phyloP scores from a whole-genome alignment of 768 basidiomycete genomes.

The Xerocomus brunneocitrinus region DNA sequence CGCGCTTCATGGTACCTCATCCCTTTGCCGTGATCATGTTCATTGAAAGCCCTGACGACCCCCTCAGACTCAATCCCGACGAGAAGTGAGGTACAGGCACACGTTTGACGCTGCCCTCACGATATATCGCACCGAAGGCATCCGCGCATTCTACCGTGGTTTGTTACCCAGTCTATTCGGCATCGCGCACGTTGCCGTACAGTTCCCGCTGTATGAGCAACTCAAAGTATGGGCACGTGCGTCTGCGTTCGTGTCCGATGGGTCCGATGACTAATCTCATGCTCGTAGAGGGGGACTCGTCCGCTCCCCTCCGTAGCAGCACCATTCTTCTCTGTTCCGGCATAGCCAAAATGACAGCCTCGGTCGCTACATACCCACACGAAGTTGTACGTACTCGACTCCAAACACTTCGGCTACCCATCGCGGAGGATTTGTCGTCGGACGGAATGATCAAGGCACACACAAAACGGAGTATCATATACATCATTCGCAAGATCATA shows the following conservation, averaged over 20 bases:
- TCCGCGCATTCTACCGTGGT: constrained; percentile 89
- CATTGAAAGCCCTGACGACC: background rate
- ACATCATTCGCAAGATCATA: constrained; percentile 69
- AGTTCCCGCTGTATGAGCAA: constrained; percentile 94
- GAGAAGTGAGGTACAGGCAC: constrained; percentile 78
- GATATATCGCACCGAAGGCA: constrained; percentile 88
- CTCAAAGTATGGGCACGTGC: constrained; percentile 83
- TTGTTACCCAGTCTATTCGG: constrained; percentile 90
- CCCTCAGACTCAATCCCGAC: constrained; percentile 73
- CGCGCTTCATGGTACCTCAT: constrained; percentile 86
- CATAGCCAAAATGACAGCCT: constrained; percentile 94
- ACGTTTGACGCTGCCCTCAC: constrained; percentile 86
- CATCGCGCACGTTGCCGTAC: constrained; percentile 92
- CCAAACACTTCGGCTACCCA: constrained; percentile 75
- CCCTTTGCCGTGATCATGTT: background rate
- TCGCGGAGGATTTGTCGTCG: constrained; percentile 54
- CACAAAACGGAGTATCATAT: constrained; percentile 60
- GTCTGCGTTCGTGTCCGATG: constrained; percentile 31
- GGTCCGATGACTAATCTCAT: constrained; percentile 1
- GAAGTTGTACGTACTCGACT: constrained; percentile 98
- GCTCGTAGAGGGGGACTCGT: constrained; percentile 28
- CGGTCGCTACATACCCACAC: constrained; percentile 94
- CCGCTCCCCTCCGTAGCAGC: constrained; percentile 27
- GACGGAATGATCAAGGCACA: constrained; percentile 58
- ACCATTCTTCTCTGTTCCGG: constrained; percentile 88